These are phyloP conservation scores for Fusarium caatingaense DNA, from an alignment of 2,329 filamentous ascomycete species.

Conservation along the genomic window DNA sequence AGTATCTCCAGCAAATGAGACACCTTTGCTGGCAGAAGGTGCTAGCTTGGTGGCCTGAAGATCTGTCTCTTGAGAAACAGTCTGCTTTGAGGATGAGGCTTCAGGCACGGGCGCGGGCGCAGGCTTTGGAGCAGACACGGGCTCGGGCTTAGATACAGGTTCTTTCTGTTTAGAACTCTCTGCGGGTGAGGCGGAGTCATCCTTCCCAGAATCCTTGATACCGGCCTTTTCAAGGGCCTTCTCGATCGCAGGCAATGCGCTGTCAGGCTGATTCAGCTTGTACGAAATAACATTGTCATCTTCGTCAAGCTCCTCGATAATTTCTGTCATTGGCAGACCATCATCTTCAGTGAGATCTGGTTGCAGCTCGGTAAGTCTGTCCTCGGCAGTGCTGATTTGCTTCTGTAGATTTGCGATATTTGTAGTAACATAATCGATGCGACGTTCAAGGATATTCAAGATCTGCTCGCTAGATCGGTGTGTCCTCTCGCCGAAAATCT, in stretches of 20 bases:
- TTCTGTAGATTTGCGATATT: slow-evolving; percentile 82
- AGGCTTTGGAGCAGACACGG: background rate
- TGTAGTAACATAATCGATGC: slow-evolving; percentile 89
- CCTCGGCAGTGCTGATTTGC: slow-evolving; percentile 75
- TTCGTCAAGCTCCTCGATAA: slow-evolving; percentile 91
- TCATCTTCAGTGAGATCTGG: slow-evolving; percentile 74
- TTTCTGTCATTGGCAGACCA: slow-evolving; percentile 85
- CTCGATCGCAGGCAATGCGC: slow-evolving; percentile 73
- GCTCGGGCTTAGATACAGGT: background rate
- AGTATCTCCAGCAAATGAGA: slow-evolving; percentile 72
- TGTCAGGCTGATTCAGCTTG: slow-evolving; percentile 73
- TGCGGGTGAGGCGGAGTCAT: slow-evolving; percentile 17
- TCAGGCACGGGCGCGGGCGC: background rate
- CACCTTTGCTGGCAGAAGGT: slow-evolving; percentile 62
- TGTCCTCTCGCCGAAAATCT: slow-evolving; percentile 54
- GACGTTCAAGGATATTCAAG: slow-evolving; percentile 71
- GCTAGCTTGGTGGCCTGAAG: slow-evolving; percentile 13
- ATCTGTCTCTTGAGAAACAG: background rate
- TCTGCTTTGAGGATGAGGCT: slow-evolving; percentile 3
- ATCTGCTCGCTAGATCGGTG: slow-evolving; percentile 58
- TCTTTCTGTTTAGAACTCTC: background rate
- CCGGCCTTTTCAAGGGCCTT: slow-evolving; percentile 84
- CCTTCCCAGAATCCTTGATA: slow-evolving; percentile 60
- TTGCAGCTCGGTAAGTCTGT: slow-evolving; percentile 73
- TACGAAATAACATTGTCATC: slow-evolving; percentile 84